Evolutionary conservation across 2,329 filamentous ascomycete species (phyloP), one percentile per base, ranked within the genome.

Genomic region (Paraconiothyrium sp.): DNA sequence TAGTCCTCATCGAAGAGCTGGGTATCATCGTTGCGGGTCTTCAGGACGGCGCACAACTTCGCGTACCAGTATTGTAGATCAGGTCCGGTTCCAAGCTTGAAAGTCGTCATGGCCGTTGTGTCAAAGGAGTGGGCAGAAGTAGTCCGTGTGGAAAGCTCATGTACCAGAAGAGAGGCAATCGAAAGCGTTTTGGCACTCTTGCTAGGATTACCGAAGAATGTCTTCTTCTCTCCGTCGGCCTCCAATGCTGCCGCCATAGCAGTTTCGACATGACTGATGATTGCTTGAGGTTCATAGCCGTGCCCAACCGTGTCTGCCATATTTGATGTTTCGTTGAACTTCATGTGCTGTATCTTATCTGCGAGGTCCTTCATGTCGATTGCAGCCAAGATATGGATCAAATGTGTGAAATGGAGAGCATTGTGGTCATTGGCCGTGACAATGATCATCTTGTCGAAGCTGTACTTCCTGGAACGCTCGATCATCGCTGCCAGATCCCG

Each of bases 391-490:
- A 92, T 91, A 81, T 92, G 92, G 84, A 92, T 91, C 16, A 93
- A 82, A 75, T 92, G 90, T 71, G 88, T 87, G 58, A 93, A 83
- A 73, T 93, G 91, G 13, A 91, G 39, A n/a, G 39, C 82, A 69
- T 91, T 90, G 71, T 93, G 90, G 65, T 89, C 86, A 24, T 86
- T 88, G 1, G 90, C 90, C 34, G 93, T 88, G 10, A 93, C 90
- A 71, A 93, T 93, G 64, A 93, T 90, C 90, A 93, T 92, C 75
- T 92, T 88, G 79, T 93, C 90, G 69, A 92, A 92, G 11, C 88
- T 76, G 79, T 80, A 80, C 71, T 85, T 84, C 24, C 89, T 83
- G 51, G 86, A 80, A 59, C 91, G 87, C 71, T 88, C 86, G 57
- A 93, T 79, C 32, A 92, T 85, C 72, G 93, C 90, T 68, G 89